Percentiles rank a stretch among this genome's conserved stretches.
Conservation (phyloP, 2,329 filamentous ascomycete species). For the Leptographium lundbergii region DNA sequence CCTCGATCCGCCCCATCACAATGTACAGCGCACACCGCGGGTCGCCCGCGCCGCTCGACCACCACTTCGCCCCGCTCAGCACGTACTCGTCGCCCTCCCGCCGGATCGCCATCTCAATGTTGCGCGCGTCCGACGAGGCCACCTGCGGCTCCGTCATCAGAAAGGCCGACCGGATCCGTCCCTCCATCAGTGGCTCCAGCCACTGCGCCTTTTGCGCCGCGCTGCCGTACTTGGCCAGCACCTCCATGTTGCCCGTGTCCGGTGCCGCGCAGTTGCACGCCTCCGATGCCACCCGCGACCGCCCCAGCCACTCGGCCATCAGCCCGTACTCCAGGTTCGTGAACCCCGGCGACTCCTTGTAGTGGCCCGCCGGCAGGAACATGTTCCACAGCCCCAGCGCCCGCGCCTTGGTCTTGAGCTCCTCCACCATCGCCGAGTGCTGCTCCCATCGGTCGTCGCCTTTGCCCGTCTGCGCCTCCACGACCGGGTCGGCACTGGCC, state of each 20-base stretch:
- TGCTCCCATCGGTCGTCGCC: conserved; percentile 66
- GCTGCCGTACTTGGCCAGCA: conserved; percentile 81
- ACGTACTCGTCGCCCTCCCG: conserved; percentile 81
- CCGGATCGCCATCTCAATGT: conserved; percentile 74
- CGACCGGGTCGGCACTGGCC: conserved; percentile 61
- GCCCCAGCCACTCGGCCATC: conserved; percentile 93
- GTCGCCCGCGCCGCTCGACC: conserved; percentile 92
- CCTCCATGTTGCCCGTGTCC: conserved; percentile 94
- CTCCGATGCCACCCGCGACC: conserved; percentile 70
- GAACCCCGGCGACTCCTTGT: conserved; percentile 88
- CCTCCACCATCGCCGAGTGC: conserved; percentile 73
- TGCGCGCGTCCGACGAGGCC: conserved; percentile 82
- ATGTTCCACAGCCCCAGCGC: conserved; percentile 92
- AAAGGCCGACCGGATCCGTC: conserved; percentile 79
- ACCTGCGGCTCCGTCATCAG: conserved; percentile 89
- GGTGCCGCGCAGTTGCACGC: conserved; percentile 84
- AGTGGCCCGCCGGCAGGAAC: conserved; percentile 91
- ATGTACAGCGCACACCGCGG: conserved; percentile 87
- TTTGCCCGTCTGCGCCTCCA: conserved; percentile 65
- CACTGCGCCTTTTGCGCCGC: conserved; percentile 74
- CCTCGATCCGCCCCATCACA: conserved; percentile 73
- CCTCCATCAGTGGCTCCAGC: conserved; percentile 70
- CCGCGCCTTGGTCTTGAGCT: conserved; percentile 73
- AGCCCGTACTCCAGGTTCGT: conserved; percentile 93
- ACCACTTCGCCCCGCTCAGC: conserved; percentile 97